A percentile compares a stretch with the other conserved stretches of the same genome.
These are phyloP conservation scores for Aspergillus fischeri DNA, from an alignment of 2,329 filamentous ascomycete genomes.

Conservation along the genomic window DNA sequence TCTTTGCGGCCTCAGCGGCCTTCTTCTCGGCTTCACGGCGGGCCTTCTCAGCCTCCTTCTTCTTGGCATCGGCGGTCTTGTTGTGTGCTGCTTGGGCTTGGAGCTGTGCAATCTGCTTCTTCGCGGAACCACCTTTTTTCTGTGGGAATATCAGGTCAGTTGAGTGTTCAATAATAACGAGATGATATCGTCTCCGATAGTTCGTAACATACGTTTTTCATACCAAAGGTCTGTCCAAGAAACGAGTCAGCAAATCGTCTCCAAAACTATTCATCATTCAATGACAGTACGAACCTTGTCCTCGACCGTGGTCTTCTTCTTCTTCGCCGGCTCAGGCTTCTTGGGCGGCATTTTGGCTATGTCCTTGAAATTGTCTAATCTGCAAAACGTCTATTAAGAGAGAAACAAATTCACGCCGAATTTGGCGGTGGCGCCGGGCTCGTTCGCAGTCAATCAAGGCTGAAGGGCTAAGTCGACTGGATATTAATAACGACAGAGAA, in stretches of 20 bases:
- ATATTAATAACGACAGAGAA: constrained; percentile 2
- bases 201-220: constrained; percentile 74
- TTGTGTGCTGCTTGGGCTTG: constrained; percentile 67
- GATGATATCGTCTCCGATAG: neutral
- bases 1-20: constrained; percentile 79
- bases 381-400: constrained; percentile 7
- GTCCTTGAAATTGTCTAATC: constrained; percentile 6
- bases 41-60: constrained; percentile 62
- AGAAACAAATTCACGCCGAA: constrained; percentile 16
- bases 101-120: constrained; percentile 86
- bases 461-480: constrained; percentile 1
- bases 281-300: constrained; percentile 59
- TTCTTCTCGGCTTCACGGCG: constrained; percentile 81
- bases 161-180: neutral
- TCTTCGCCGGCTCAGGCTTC: constrained; percentile 43
- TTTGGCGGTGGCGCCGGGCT: constrained; percentile 1
- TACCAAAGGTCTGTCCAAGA: constrained; percentile 72
- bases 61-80: constrained; percentile 83
- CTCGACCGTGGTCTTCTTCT: constrained; percentile 58
- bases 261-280: constrained; percentile 6
- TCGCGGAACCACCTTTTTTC: constrained; percentile 89
- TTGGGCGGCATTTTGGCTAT: constrained; percentile 46
- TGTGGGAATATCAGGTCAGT: constrained; percentile 26
- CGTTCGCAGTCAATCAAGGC: constrained; percentile 3
- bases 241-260: constrained; percentile 14